Conservation (phyloP, 768 basidiomycete species). For the Russula ochroleuca region DNA sequence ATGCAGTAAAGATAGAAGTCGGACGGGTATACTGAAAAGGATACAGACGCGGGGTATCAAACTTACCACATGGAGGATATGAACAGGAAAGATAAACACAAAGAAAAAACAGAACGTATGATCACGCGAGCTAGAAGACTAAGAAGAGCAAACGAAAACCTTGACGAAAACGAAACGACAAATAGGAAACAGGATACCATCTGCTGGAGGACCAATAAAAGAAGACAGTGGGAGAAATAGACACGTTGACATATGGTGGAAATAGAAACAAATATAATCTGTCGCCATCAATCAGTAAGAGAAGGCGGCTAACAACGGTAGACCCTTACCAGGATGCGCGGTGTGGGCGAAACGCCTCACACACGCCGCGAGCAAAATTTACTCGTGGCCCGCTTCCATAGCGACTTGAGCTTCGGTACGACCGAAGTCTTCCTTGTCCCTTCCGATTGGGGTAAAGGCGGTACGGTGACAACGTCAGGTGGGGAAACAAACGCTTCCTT, state of each 20-base stretch:
- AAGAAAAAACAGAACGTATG: too few relatives aligned
- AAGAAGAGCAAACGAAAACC: too few relatives aligned
- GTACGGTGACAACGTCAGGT: not conserved
- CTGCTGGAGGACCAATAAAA: not conserved
- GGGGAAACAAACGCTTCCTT: conserved; percentile 5
- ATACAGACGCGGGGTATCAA: not conserved
- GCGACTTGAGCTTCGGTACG: conserved; percentile 14
- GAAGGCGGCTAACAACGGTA: not conserved
- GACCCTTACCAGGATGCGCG: too few relatives aligned
- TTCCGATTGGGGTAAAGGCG: conserved; percentile 1
- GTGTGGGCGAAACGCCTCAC: not conserved
- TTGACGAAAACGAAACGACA: too few relatives aligned
- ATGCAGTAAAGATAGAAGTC: not conserved
- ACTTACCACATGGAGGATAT: not conserved
- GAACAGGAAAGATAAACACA: not conserved
- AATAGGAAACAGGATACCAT: not conserved
- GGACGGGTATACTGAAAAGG: not conserved
- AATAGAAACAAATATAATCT: not conserved
- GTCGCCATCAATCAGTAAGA: not conserved
- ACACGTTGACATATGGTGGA: not conserved
- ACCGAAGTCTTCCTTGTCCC: conserved; percentile 11
- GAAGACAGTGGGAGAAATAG: not conserved
- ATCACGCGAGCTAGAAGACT: not conserved
- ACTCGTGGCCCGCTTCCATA: conserved; percentile 23
- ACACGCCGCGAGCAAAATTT: conserved; percentile 9